Evolutionary conservation across 108 stramenopile genomes (phyloP).

Genomic region (Cyclotella baltica): DNA sequence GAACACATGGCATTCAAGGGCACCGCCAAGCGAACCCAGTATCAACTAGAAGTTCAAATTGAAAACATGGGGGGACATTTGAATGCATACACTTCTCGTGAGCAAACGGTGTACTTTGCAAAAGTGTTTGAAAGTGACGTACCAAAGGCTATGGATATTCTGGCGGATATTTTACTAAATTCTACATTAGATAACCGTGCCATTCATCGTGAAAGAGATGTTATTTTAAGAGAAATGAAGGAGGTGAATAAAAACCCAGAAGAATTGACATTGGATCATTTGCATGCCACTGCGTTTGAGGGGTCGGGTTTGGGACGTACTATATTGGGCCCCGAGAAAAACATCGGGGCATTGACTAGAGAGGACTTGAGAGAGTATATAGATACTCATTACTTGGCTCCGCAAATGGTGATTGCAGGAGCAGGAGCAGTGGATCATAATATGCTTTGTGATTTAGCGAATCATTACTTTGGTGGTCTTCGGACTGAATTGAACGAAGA

Average conservation of each 20-base stretch:
- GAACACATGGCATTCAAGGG: slow-evolving; percentile 99
- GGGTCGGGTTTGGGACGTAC: slow-evolving; percentile 96
- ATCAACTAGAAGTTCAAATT: slow-evolving; percentile 96
- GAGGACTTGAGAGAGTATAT: slow-evolving; percentile 92
- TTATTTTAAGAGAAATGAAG: slow-evolving; percentile 98
- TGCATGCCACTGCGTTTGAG: slow-evolving; percentile 97
- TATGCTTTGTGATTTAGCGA: slow-evolving; percentile 87
- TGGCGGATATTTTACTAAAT: slow-evolving; percentile 95
- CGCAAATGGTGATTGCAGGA: slow-evolving; percentile 97
- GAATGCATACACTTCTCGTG: slow-evolving; percentile 98
- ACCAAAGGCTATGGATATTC: slow-evolving; percentile 93
- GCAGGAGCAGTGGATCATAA: slow-evolving; percentile 97
- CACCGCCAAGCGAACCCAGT: slow-evolving; percentile 89
- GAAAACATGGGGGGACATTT: slow-evolving; percentile 99
- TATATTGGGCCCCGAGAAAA: slow-evolving; percentile 96
- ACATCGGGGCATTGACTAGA: slow-evolving; percentile 87
- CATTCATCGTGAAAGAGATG: slow-evolving; percentile 96
- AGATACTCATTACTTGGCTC: slow-evolving; percentile 98
- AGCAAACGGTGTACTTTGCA: slow-evolving; percentile 99
- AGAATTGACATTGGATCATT: slow-evolving; percentile 97
- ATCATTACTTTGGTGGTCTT: slow-evolving; percentile 91
- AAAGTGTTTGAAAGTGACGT: slow-evolving; percentile 98
- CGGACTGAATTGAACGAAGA: slow-evolving; percentile 67
- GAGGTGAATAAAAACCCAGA: slow-evolving; percentile 99
- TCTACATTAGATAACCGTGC: slow-evolving; percentile 88